Evolutionary conservation across 192 early-diverging fungal species (phyloP), one percentile per base, ranked within the genome.

Genomic region (Spizellomyces punctatus): DNA sequence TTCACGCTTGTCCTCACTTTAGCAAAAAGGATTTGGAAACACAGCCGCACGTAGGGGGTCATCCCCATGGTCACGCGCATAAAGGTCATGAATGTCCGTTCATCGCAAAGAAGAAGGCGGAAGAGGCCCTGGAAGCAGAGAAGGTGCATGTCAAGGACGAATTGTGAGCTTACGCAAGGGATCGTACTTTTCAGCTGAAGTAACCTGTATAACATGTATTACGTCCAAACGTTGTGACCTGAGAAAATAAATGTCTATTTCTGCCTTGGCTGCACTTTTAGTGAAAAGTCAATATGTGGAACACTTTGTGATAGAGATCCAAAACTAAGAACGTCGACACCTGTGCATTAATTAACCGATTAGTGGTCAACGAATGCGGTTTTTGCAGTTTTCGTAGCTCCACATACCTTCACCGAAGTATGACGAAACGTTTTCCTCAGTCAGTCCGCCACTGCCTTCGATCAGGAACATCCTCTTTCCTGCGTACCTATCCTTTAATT

Each of bases 361-460:
- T 16, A 55, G 54, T 46, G 55, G 41, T 5, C 42, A 67, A 41
- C 1, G 17, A 14, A 68, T n/a, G 57, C 16, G 22, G 8, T 21
- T 4, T 16, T 5, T 16, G 27, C 14, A 60, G n/a, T 63, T 48
- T 36, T 36, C 0, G 22, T 41, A 27, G 41, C 0, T 6, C 46
- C 47, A 64, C 78, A 68, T 84, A 94, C 93, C 88, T 10, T 89
- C 81, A 8, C 79, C 85, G 83, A 99, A 95, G 81, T 92, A 97
- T 9, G 71, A 60, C 8, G 81, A 86, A 46, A 92, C 91, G 50
- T 89, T 95, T 12, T 95, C 88, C 69, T 94, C 90, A 46, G 94
- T 95, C 74, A 99, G 89, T 4, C 97, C 97, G n/a, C 97, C 97
- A 70, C 92, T 94, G 57, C 92, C 93, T 74, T 99, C 97, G 42